These are phyloP conservation scores for Circinella umbellata DNA, from an alignment of 371 early-diverging fungal species.

Conservation along the genomic window DNA sequence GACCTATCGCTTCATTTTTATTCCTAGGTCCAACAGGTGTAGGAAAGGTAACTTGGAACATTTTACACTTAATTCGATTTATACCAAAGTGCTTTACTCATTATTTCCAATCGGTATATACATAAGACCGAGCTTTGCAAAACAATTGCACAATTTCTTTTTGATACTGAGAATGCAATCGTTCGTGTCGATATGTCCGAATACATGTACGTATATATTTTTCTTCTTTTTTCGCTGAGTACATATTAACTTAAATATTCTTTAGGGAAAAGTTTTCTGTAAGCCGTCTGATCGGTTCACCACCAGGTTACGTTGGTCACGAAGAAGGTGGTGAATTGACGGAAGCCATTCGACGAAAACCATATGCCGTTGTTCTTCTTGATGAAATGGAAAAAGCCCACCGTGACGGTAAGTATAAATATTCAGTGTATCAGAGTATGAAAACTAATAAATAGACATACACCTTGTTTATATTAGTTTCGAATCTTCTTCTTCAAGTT, in stretches of 20 bases:
- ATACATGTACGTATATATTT: conserved; percentile 71
- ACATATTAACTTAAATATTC: background rate
- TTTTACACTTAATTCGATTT: too few relatives aligned
- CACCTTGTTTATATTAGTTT: conserved; percentile 44
- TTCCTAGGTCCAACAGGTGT: conserved; percentile 95
- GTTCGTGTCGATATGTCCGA: conserved; percentile 94
- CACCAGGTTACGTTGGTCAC: conserved; percentile 88
- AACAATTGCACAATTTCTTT: conserved; percentile 85
- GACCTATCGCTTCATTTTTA: conserved; percentile 90
- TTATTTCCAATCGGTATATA: background rate
- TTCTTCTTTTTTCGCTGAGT: background rate
- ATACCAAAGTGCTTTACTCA: too few relatives aligned
- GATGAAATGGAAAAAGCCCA: conserved; percentile 97
- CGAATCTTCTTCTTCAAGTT: conserved; percentile 81
- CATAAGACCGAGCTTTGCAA: conserved; percentile 87
- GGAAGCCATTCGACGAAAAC: conserved; percentile 86
- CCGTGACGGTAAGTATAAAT: conserved; percentile 46
- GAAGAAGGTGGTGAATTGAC: conserved; percentile 92
- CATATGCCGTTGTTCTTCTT: conserved; percentile 90
- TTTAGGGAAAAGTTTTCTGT: conserved; percentile 57
- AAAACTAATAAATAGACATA: background rate
- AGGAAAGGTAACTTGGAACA: conserved; percentile 54
- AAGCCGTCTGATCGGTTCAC: conserved; percentile 87
- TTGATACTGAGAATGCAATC: conserved; percentile 89
- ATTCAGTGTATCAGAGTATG: background rate